Evolutionary conservation across 148 eudicot species (phyloP), one percentile per base, ranked within the genome.

Genomic region (Rhododendron williamsianum): DNA sequence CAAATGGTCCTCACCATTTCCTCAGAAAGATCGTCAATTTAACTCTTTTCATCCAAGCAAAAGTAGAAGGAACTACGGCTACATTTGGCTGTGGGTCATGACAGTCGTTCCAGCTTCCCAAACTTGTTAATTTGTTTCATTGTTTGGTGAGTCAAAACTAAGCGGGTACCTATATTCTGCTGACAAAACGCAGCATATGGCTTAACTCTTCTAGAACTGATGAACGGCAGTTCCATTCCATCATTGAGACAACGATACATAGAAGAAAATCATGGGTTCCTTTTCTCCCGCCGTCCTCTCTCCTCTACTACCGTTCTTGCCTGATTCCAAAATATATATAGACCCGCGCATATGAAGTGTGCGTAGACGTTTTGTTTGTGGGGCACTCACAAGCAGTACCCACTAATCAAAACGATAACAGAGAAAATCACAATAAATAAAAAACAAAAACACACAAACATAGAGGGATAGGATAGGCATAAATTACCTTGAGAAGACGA

Each of bases 401-500:
- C 60, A 54, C 52, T 76, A 77, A 41, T 43, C 48, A 36, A 84
- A 46, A 74, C 6, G n/a, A 84, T 18, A 52, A 7, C 11, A 19
- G 43, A 35, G 38, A 19, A 36, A 9, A n/a, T 45, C 9, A 69
- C 23, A 48, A 52, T 18, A 30, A 12, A n/a, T 13, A 9, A 82
- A 23, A 13, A 35, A 81, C 10, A 38, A 38, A 74, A 16, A 9
- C 79, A 63, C 45, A 13, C 6, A 52, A 60, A 58, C 9, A 15
- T n/a, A 27, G 30, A 30, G 35, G 23, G 67, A 9, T 48, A 65
- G 76, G 49, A 46, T 9, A 46, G 49, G 45, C 45, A 41, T 41
- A 4, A 41, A 33, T 81, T 80, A 76, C 98, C 93, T 95, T 95
- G 85, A 85, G 86, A 11, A 95, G 92, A 84, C 98, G 98, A 71